Base-by-base conservation (phyloP, 2,329 filamentous ascomycete species). In the Fusarium sp. region DNA sequence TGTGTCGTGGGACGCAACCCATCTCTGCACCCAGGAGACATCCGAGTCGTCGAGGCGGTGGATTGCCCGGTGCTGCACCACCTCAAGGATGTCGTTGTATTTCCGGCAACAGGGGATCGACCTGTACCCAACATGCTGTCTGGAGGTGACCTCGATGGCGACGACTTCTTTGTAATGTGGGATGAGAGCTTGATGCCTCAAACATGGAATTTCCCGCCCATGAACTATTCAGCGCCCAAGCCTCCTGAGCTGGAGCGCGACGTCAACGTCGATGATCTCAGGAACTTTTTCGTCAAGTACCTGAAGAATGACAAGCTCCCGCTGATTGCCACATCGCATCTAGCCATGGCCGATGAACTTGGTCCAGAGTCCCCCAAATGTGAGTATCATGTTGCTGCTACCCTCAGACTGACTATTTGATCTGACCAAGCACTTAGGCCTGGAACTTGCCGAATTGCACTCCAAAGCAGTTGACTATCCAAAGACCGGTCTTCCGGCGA, bases 131-230 rank as follows among this genome's bases (percentile, higher is more conserved):
- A 90, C 69, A 98, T 98, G 94, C 93, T 95, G 63, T 97, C 95
- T 4, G 95, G 95, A 2, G 95, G 95, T 0, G 95, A 99, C 71
- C 82, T 99, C 0, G 95, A 99, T 71, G 95, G 95, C 0, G 95
- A 99, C 69, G 95, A 99, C 71, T 99, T 93, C 72, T 88, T 98
- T 51, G 87, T 98, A 6, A 89, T 97, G 41, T 99, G 95, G 94
- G 93, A 99, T 65, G 73, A 81, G 19, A 83, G 85, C 13, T 78
- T 99, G 7, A 79, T 96, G 23, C 92, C 92, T 0, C 64, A 75
- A 1, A 77, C 84, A 46, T 91, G 90, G 85, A 91, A 95, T 65
- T 80, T 84, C 31, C 77, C 83, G 1, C 88, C 95, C 0, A 97
- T 98, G 92, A 82, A 90, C 61, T 95, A 93, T 70, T 79, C 81